phyloP scores from a whole-genome alignment of 2,329 filamentous ascomycete species.

The Hypoxylon sp. region DNA sequence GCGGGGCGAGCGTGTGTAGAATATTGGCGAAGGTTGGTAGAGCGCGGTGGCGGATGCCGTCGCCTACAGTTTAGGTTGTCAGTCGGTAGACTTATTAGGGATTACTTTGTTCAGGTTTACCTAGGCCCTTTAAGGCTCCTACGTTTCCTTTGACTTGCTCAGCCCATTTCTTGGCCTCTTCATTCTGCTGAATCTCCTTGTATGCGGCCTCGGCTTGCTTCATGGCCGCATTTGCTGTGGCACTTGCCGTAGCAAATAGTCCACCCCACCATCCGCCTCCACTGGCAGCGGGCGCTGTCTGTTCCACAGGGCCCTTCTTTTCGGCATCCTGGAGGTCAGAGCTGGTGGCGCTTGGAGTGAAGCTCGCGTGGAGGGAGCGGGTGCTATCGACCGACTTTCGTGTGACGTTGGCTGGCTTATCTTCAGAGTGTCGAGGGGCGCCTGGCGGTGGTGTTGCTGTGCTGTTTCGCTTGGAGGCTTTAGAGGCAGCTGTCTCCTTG shows the following conservation, averaged over 20 bases:
- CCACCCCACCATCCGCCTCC: slow-evolving; percentile 92
- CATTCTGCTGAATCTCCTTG: slow-evolving; percentile 95
- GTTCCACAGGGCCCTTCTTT: slow-evolving; percentile 65
- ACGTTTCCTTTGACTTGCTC: slow-evolving; percentile 94
- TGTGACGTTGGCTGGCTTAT: slow-evolving; percentile 64
- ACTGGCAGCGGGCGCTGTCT: slow-evolving; percentile 54
- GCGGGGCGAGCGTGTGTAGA: slow-evolving; percentile 93
- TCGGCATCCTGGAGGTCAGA: slow-evolving; percentile 72
- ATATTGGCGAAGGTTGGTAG: slow-evolving; percentile 96
- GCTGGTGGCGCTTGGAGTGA: slow-evolving; percentile 77
- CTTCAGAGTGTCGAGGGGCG: slow-evolving; percentile 73
- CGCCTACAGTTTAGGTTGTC: slow-evolving; percentile 70
- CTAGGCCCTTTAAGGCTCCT: slow-evolving; percentile 79
- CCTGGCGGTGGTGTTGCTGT: slow-evolving; percentile 65
- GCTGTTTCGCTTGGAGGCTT: slow-evolving; percentile 59
- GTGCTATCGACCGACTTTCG: slow-evolving; percentile 86
- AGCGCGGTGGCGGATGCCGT: slow-evolving; percentile 87
- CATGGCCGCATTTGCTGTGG: slow-evolving; percentile 77
- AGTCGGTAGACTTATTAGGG: slow-evolving; percentile 13
- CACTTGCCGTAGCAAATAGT: slow-evolving; percentile 80
- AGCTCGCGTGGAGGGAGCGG: slow-evolving; percentile 78
- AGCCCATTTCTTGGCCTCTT: slow-evolving; percentile 96
- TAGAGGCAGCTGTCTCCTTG: slow-evolving; percentile 67
- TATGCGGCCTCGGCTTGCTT: slow-evolving; percentile 94
- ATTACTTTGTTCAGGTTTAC: slow-evolving; percentile 63